Percentiles rank a stretch among this genome's conserved stretches.
phyloP scores from a whole-genome alignment of 2,329 filamentous ascomycete genomes.

The Elsinoe arachidis region DNA sequence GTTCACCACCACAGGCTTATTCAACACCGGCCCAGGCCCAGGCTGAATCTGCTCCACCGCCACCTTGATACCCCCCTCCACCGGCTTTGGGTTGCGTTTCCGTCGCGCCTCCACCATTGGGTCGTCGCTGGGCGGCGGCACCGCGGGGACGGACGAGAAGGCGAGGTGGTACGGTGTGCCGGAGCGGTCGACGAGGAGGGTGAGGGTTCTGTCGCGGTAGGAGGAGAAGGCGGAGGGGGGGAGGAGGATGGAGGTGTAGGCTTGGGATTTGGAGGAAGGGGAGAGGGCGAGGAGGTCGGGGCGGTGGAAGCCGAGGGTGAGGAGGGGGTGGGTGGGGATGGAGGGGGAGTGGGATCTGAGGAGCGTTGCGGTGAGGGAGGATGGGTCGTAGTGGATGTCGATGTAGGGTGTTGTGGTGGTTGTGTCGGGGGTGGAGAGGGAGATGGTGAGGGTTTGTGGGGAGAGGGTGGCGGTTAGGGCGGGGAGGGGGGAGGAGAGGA shows the following conservation, averaged over 20 bases:
- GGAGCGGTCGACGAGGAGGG: slow-evolving; percentile 35
- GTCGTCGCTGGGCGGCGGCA: slow-evolving; percentile 14
- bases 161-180: slow-evolving; percentile 39
- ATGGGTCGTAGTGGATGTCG: slow-evolving; percentile 35
- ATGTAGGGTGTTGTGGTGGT: slow-evolving; percentile 33
- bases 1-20: slow-evolving; percentile 49
- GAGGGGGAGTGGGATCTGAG: slow-evolving; percentile 33
- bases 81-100: neutral
- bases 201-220: slow-evolving; percentile 35
- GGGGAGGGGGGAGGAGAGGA: slow-evolving; percentile 1
- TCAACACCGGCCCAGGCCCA: slow-evolving; percentile 37
- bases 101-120: slow-evolving; percentile 15
- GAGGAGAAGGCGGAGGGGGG: slow-evolving; percentile 35
- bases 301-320: slow-evolving; percentile 38
- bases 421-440: slow-evolving; percentile 28
- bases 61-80: slow-evolving; percentile 33
- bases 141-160: slow-evolving; percentile 29
- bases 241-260: slow-evolving; percentile 39
- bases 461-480: neutral
- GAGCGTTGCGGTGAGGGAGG: slow-evolving; percentile 29
- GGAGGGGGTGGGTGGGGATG: slow-evolving; percentile 27
- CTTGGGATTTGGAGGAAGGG: slow-evolving; percentile 19
- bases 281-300: slow-evolving; percentile 21
- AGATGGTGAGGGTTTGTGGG: slow-evolving; percentile 18
- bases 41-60: slow-evolving; percentile 26